Conservation (phyloP, 768 basidiomycete species). For the Collybia sp. region DNA sequence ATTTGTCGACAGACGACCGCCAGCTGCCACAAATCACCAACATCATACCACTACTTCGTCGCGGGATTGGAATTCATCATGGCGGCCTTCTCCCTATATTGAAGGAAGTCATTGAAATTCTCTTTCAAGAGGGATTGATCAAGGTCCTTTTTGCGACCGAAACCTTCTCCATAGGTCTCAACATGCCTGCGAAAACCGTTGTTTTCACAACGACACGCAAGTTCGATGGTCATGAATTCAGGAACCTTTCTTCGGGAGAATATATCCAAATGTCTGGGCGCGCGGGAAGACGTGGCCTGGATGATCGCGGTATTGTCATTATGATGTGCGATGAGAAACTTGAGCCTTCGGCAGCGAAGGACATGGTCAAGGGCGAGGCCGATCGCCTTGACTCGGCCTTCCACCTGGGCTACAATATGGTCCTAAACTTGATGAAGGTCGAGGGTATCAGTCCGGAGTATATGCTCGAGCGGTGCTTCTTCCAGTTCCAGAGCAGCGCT, state of each 20-base stretch:
- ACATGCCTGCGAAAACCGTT: constrained; percentile 99
- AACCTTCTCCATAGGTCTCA: constrained; percentile 95
- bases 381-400: constrained; percentile 97
- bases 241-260: constrained; percentile 91
- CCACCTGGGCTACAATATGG: constrained; percentile 99
- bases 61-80: constrained; percentile 98
- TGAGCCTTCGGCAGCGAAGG: constrained; percentile 86
- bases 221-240: constrained; percentile 93
- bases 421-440: constrained; percentile 96
- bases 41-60: constrained; percentile 85
- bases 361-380: constrained; percentile 97
- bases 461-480: constrained; percentile 97
- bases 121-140: constrained; percentile 97
- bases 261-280: constrained; percentile 99
- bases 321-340: constrained; percentile 99
- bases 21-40: constrained; percentile 91
- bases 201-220: constrained; percentile 95
- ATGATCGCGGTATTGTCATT: constrained; percentile 98
- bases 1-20: constrained; percentile 81
- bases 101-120: constrained; percentile 98
- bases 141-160: constrained; percentile 99
- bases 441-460: constrained; percentile 98
- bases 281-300: constrained; percentile 93
- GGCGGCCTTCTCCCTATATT: constrained; percentile 95
- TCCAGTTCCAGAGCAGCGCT: constrained; percentile 95